A percentile compares a stretch with the other conserved stretches of the same genome.
Conservation (phyloP, 179 eudicot genomes). For the Amaranthus tricolor region DNA sequence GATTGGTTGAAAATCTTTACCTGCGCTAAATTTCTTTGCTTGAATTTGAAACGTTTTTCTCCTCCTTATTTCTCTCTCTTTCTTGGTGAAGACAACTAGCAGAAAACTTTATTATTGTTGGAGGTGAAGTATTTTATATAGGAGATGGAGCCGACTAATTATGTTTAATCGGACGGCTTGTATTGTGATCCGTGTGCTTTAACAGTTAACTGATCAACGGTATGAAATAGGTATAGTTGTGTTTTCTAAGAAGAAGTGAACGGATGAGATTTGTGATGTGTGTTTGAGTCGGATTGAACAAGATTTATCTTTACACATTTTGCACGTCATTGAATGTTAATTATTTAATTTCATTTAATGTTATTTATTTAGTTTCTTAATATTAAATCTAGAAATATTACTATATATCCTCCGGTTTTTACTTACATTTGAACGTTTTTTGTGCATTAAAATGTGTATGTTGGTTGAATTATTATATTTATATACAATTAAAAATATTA, state of each 20-base stretch:
- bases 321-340: too few relatives aligned
- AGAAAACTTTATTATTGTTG: neutral
- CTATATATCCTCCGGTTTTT: too few relatives aligned
- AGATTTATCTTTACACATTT: too few relatives aligned
- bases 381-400: too few relatives aligned
- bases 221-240: conserved; percentile 15
- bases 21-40: neutral
- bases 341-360: too few relatives aligned
- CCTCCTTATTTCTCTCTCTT: neutral
- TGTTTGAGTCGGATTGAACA: conserved; percentile 29
- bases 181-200: conserved; percentile 38
- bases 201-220: conserved; percentile 33
- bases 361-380: too few relatives aligned
- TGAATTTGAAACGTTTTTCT: neutral
- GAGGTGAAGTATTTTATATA: conserved; percentile 28
- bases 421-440: too few relatives aligned
- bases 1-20: conserved; percentile 9
- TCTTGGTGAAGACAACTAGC: neutral
- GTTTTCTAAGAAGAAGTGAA: conserved; percentile 36
- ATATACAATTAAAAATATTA: too few relatives aligned
- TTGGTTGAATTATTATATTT: too few relatives aligned
- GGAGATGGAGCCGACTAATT: neutral
- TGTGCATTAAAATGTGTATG: too few relatives aligned
- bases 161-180: conserved; percentile 34
- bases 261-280: conserved; percentile 32